Conservation (phyloP, 768 basidiomycete species). For the Boletus patriciae region DNA sequence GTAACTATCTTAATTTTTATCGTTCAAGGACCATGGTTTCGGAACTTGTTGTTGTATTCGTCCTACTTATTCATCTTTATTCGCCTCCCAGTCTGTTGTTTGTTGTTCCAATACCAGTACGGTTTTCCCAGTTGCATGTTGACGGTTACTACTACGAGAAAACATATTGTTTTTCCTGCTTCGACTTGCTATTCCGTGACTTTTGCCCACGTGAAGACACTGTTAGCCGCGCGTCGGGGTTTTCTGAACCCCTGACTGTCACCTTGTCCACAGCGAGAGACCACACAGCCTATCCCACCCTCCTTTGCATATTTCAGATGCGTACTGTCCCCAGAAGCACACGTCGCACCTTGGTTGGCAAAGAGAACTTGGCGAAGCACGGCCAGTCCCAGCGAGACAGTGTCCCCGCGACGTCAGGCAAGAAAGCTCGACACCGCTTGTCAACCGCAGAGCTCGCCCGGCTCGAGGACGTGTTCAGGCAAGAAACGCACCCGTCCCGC, state of each 20-base stretch:
- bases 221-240: constrained; percentile 24
- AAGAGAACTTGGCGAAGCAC: constrained; percentile 17
- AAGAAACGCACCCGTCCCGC: constrained; percentile 32
- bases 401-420: constrained; percentile 6
- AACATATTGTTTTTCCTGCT: neutral
- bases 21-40: neutral
- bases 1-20: neutral
- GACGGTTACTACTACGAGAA: neutral
- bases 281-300: constrained; percentile 26
- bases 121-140: neutral
- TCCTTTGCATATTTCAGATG: constrained; percentile 26
- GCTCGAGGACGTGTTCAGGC: constrained; percentile 29
- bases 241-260: neutral
- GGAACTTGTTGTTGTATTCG: constrained; percentile 16
- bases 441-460: constrained; percentile 29
- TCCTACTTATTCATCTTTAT: constrained; percentile 34
- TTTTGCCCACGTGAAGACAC: constrained; percentile 21
- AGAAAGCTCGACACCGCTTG: constrained; percentile 40
- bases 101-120: constrained; percentile 12
- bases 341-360: constrained; percentile 21
- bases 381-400: neutral
- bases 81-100: constrained; percentile 4
- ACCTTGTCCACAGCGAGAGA: neutral
- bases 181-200: neutral
- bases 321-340: constrained; percentile 26